Base-by-base conservation (phyloP, 2,329 filamentous ascomycete species). In the Fusarium musae region DNA sequence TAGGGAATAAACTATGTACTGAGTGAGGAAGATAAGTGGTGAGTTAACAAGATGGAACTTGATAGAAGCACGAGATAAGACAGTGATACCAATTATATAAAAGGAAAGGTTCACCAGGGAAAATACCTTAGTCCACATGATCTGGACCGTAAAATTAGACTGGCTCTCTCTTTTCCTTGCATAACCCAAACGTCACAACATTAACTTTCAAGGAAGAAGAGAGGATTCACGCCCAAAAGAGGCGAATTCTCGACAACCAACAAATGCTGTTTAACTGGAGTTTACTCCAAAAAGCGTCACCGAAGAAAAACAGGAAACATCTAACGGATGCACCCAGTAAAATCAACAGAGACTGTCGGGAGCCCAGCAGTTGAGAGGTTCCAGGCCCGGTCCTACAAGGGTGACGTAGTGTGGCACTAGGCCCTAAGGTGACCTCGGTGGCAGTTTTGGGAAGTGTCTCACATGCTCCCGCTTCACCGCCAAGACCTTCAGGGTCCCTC, bases 381-480 rank as follows among this genome's bases (percentile, higher is more conserved):
- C 68, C 34, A 63, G 65, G 57, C 72, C 74, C 56, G 26, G 56
- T 50, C 63, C 39, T 63, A 65, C 65, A 61, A 39, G 52, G 62
- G 70, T 78, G 76, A 78, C 76, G 76, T 76, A 77, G 70, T 70
- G 70, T 64, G 59, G 23, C 59, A 66, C 71, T 74, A 74, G 21
- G 23, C 63, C 64, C 69, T 75, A 72, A 12, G 23, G 50, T 15
- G 23, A 23, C 52, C 39, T 78, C 74, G 75, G 75, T 78, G 68
- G 68, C 74, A 62, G 59, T 69, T 76, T 76, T 70, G 26, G 74
- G 75, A 47, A 77, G 63, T 75, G 21, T 67, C 70, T 77, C 75
- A 69, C 75, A 75, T 78, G 76, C 62, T 59, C 65, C 39, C 40
- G 30, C 70, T 71, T 72, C 71, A 73, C 70, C 71, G 70, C 71